phyloP scores from a whole-genome alignment of 768 basidiomycete genomes.

The Tricholoma sp. region DNA sequence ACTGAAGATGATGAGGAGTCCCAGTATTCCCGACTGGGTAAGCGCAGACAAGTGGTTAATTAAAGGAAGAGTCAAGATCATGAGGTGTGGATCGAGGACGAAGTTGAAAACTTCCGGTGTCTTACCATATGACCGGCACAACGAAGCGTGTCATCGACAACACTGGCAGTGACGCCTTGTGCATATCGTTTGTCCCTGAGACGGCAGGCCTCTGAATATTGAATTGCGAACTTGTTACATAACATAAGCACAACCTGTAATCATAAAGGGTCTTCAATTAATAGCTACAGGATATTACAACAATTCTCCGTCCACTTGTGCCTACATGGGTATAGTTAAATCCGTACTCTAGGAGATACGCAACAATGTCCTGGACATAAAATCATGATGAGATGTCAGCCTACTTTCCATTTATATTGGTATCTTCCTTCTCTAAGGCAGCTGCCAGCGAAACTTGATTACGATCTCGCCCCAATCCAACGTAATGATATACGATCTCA shows the following conservation, averaged over 20 bases:
- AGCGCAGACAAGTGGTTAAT: conserved; percentile 26
- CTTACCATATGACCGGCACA: background rate
- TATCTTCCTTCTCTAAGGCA: background rate
- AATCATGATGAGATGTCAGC: background rate
- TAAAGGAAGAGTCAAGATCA: conserved; percentile 18
- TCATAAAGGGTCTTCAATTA: background rate
- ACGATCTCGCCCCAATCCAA: conserved; percentile 13
- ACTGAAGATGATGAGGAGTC: conserved; percentile 22
- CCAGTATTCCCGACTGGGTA: conserved; percentile 24
- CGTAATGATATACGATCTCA: conserved; percentile 14
- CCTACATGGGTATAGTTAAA: background rate
- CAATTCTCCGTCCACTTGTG: too few relatives aligned
- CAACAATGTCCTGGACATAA: background rate
- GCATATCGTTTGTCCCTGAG: too few relatives aligned
- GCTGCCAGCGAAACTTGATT: background rate
- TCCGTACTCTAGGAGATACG: background rate
- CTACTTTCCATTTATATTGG: background rate
- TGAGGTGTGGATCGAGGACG: conserved; percentile 1
- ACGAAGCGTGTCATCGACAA: too few relatives aligned
- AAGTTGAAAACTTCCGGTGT: background rate
- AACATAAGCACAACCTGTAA: too few relatives aligned
- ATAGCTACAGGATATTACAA: background rate
- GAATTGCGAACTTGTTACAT: too few relatives aligned
- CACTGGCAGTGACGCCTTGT: too few relatives aligned
- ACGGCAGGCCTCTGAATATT: too few relatives aligned